phyloP scores from a whole-genome alignment of 495 filamentous ascomycete genomes.

The Neurospora tetraspora region DNA sequence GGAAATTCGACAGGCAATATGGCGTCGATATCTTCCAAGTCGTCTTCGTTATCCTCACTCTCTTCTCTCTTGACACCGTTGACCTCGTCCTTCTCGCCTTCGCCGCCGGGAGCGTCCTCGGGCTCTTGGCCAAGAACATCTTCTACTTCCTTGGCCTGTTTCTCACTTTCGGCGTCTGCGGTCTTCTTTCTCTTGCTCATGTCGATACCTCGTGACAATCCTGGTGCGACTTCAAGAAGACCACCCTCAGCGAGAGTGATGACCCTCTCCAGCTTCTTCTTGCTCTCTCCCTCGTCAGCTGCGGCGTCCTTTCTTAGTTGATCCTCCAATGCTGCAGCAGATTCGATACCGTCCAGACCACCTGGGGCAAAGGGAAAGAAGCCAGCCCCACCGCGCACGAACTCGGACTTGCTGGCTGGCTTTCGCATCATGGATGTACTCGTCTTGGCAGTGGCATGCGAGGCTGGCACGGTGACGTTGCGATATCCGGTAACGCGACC shows the following conservation, averaged over 20 bases:
- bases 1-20: slow-evolving; percentile 91
- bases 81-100: slow-evolving; percentile 33
- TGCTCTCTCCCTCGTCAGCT: slow-evolving; percentile 27
- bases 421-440: slow-evolving; percentile 85
- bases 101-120: slow-evolving; percentile 36
- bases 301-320: slow-evolving; percentile 31
- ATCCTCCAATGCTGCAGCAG: slow-evolving; percentile 65
- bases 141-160: slow-evolving; percentile 62
- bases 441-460: slow-evolving; percentile 88
- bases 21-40: slow-evolving; percentile 76
- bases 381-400: slow-evolving; percentile 88
- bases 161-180: slow-evolving; percentile 33
- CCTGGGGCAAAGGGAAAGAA: slow-evolving; percentile 96
- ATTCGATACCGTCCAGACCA: slow-evolving; percentile 79
- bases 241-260: slow-evolving; percentile 74
- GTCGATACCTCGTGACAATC: slow-evolving; percentile 68
- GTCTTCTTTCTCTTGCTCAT: slow-evolving; percentile 54
- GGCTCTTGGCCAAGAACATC: slow-evolving; percentile 63
- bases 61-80: slow-evolving; percentile 41
- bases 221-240: slow-evolving; percentile 73
- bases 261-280: slow-evolving; percentile 58
- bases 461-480: slow-evolving; percentile 87
- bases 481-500: slow-evolving; percentile 89
- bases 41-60: slow-evolving; percentile 35
- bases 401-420: slow-evolving; percentile 79